Percentiles rank a stretch among this genome's conserved stretches.
Evolutionary conservation across 2,329 filamentous ascomycete genomes (phyloP).

Genomic region (Fusarium stilboides): DNA sequence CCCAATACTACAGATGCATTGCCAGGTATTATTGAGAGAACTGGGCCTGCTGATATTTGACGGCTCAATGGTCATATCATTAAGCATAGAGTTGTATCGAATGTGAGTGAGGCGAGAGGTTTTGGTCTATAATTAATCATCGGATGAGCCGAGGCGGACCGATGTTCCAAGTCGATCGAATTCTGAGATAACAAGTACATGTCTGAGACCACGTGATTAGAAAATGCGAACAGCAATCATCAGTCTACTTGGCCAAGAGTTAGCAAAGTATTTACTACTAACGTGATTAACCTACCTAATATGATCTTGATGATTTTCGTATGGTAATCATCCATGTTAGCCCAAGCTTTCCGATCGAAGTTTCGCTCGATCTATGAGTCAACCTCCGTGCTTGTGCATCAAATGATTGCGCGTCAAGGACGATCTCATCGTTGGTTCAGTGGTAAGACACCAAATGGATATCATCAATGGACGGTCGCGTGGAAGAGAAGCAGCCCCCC

Average conservation of each 20-base stretch:
- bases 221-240: too few relatives aligned
- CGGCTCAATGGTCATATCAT: not conserved
- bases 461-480: slow-evolving; percentile 24
- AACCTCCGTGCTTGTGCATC: slow-evolving; percentile 1
- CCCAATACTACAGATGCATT: slow-evolving; percentile 11
- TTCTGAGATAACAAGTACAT: not conserved
- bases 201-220: not conserved
- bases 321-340: not conserved
- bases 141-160: slow-evolving; percentile 27
- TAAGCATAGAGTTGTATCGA: slow-evolving; percentile 1
- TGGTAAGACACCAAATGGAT: slow-evolving; percentile 18
- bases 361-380: slow-evolving; percentile 12
- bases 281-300: too few relatives aligned
- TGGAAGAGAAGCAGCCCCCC: slow-evolving; percentile 22
- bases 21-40: not conserved
- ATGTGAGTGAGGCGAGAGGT: not conserved
- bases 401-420: slow-evolving; percentile 13
- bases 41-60: not conserved
- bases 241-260: too few relatives aligned
- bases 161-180: slow-evolving; percentile 19
- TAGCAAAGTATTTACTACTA: too few relatives aligned
- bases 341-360: not conserved
- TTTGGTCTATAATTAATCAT: slow-evolving; percentile 25
- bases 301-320: not conserved
- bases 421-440: slow-evolving; percentile 6